phyloP scores from a whole-genome alignment of 345 rosid genomes.

The Toxicodendron radicans region DNA sequence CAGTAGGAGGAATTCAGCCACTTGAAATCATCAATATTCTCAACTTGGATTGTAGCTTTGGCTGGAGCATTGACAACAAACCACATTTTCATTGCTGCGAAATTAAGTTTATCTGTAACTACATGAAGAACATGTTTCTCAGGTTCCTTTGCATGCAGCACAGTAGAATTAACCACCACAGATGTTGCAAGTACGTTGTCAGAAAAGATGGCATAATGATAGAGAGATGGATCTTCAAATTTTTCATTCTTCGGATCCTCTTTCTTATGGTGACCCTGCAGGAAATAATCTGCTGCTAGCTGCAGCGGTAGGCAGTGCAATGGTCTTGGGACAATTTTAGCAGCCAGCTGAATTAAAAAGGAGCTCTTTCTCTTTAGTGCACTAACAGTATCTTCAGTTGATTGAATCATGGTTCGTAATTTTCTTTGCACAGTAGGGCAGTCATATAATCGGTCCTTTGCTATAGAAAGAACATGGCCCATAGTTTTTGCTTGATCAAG shows the following conservation, averaged over 20 bases:
- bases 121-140: conserved; percentile 90
- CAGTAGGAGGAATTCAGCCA: conserved; percentile 89
- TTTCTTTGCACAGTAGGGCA: conserved; percentile 74
- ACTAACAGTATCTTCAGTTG: conserved; percentile 60
- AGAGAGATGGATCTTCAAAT: conserved; percentile 73
- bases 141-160: conserved; percentile 63
- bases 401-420: conserved; percentile 84
- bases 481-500: conserved; percentile 85
- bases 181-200: conserved; percentile 95
- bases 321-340: conserved; percentile 86
- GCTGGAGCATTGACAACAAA: conserved; percentile 56
- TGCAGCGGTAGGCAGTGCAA: conserved; percentile 90
- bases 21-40: conserved; percentile 73
- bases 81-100: conserved; percentile 87
- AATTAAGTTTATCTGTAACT: conserved; percentile 85
- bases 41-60: conserved; percentile 59
- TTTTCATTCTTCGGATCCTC: conserved; percentile 42
- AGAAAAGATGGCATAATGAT: conserved; percentile 94
- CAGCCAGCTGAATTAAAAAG: conserved; percentile 93
- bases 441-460: conserved; percentile 79
- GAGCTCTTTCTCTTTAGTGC: conserved; percentile 76
- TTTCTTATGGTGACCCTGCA: conserved; percentile 46
- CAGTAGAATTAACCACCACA: conserved; percentile 91
- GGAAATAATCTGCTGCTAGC: conserved; percentile 81
- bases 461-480: conserved; percentile 82